Percentiles rank a stretch among this genome's conserved stretches.
phyloP scores from a whole-genome alignment of 352 stramenopile species.

The Phytophthora nicotianae region DNA sequence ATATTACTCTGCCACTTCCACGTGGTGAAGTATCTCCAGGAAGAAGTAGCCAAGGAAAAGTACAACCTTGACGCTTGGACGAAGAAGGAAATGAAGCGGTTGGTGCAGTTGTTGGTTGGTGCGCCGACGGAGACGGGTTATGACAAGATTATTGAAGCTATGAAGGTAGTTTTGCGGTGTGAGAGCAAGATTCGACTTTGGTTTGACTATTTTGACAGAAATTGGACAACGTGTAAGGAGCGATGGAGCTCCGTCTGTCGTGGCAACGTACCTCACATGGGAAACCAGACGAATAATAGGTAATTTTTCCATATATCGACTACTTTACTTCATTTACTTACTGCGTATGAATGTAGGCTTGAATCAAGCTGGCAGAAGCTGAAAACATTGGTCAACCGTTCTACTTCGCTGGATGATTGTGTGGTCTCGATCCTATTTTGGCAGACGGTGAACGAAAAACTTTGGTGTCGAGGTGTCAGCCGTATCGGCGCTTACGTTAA shows the following conservation, averaged over 20 bases:
- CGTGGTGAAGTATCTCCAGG: neutral
- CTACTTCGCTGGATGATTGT: slow-evolving; percentile 10
- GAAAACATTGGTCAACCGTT: no score
- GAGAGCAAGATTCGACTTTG: neutral
- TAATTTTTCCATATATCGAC: no score
- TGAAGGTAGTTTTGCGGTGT: neutral
- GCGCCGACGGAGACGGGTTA: neutral
- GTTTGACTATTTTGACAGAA: neutral
- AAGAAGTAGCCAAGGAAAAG: neutral
- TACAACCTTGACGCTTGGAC: neutral
- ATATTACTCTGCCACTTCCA: neutral
- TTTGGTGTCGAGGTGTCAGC: neutral
- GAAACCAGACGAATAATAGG: neutral
- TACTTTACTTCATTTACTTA: no score
- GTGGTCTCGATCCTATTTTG: slow-evolving; percentile 8
- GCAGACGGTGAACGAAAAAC: neutral
- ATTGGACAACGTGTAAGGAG: neutral
- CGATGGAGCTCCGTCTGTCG: neutral
- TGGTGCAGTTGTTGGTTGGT: neutral
- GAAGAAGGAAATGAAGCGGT: neutral
- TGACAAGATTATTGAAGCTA: neutral
- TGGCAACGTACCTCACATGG: neutral
- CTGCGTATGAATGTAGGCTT: no score
- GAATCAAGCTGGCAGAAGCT: slow-evolving; percentile 12
- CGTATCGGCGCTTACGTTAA: slow-evolving; percentile 9